phyloP scores from a whole-genome alignment of 2,329 filamentous ascomycete genomes.

The Aspergillus pseudoglaucus region DNA sequence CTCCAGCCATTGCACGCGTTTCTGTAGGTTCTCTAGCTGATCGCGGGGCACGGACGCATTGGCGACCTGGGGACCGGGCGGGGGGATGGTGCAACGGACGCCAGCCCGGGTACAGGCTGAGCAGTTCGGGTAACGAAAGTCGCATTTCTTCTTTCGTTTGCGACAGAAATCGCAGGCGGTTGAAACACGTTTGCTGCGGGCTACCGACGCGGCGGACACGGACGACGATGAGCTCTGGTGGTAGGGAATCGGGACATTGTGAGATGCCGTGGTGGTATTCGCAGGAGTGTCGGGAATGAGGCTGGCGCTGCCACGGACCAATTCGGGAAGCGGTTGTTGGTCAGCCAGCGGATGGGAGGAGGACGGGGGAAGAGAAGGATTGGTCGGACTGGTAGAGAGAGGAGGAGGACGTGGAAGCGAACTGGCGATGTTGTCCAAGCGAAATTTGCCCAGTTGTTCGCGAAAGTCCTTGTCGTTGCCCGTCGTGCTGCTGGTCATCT shows the following conservation, averaged over 20 bases:
- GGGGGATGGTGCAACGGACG: conserved; percentile 35
- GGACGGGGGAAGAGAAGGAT: not conserved
- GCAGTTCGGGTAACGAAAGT: conserved; percentile 37
- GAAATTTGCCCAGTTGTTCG: conserved; percentile 28
- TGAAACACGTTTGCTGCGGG: conserved; percentile 31
- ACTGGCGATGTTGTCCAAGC: conserved; percentile 17
- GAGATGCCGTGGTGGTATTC: not conserved
- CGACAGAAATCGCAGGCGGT: conserved; percentile 37
- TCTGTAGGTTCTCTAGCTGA: conserved; percentile 34
- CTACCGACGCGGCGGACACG: conserved; percentile 3
- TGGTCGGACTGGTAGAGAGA: not conserved
- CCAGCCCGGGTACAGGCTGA: conserved; percentile 34
- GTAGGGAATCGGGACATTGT: not conserved
- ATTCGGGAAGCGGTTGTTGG: conserved; percentile 2
- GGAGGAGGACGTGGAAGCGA: conserved; percentile 1
- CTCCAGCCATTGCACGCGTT: conserved; percentile 34
- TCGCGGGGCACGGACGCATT: conserved; percentile 33
- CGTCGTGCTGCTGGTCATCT: conserved; percentile 13
- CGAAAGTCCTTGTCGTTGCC: conserved; percentile 25
- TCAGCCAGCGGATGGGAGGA: not conserved
- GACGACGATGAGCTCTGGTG: not conserved
- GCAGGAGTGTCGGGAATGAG: not conserved
- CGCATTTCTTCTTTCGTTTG: conserved; percentile 37
- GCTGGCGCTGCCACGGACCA: not conserved
- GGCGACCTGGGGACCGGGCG: conserved; percentile 32